Evolutionary conservation across 1,284 basidiomycete species (phyloP).

Genomic region (Ganoderma lucidum): DNA sequence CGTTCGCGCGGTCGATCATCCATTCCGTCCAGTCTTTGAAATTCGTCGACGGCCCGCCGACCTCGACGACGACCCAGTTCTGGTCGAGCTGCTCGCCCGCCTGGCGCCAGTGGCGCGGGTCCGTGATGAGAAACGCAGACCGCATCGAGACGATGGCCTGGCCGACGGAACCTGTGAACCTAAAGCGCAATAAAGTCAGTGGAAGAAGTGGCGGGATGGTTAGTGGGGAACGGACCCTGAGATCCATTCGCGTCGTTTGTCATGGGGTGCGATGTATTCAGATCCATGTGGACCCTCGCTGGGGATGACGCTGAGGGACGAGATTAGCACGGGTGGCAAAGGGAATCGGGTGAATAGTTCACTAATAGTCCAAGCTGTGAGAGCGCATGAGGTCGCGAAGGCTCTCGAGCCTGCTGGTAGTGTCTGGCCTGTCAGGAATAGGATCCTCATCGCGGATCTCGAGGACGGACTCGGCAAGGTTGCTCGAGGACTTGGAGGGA

Average conservation of each 20-base stretch:
- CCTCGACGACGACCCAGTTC: slow-evolving; percentile 81
- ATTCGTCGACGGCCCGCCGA: slow-evolving; percentile 61
- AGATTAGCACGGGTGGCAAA: slow-evolving; percentile 22
- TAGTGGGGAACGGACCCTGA: slow-evolving; percentile 66
- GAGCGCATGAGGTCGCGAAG: slow-evolving; percentile 77
- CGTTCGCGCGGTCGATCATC: slow-evolving; percentile 64
- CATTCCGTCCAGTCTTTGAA: slow-evolving; percentile 84
- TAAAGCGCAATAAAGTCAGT: slow-evolving; percentile 39
- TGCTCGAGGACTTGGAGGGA: slow-evolving; percentile 69
- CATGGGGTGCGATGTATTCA: slow-evolving; percentile 84
- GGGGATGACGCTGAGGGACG: slow-evolving; percentile 66
- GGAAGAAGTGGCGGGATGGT: neutral
- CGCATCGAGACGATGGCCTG: slow-evolving; percentile 78
- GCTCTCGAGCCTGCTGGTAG: slow-evolving; percentile 67
- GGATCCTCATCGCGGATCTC: slow-evolving; percentile 69
- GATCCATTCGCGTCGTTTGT: slow-evolving; percentile 86
- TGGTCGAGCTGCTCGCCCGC: slow-evolving; percentile 79
- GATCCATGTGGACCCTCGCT: slow-evolving; percentile 91
- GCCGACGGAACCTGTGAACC: slow-evolving; percentile 89
- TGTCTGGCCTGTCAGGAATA: slow-evolving; percentile 61
- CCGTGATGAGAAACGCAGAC: slow-evolving; percentile 80
- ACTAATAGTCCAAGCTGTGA: slow-evolving; percentile 88
- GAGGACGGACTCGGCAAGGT: slow-evolving; percentile 74
- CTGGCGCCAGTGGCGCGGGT: slow-evolving; percentile 92
- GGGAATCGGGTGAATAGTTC: slow-evolving; percentile 45